phyloP scores from a whole-genome alignment of 495 filamentous ascomycete species.

The Penicillium robsamsonii region DNA sequence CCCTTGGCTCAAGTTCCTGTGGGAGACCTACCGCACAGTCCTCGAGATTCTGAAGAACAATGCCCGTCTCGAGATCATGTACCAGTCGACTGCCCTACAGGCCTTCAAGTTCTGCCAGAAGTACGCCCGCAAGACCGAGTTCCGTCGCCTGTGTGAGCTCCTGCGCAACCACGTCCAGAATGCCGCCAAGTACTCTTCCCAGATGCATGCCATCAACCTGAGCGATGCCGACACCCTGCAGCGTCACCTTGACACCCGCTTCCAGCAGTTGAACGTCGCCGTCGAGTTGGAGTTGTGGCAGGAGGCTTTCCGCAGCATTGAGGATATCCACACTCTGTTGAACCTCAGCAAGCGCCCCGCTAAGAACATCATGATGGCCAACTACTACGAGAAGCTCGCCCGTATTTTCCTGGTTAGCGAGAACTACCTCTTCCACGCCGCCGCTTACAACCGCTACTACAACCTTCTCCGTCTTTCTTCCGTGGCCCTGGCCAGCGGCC shows the following conservation, averaged over 20 bases:
- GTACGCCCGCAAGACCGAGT: conserved; percentile 98
- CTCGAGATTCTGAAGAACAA: conserved; percentile 99
- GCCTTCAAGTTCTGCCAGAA: conserved; percentile 98
- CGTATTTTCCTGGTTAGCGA: conserved; percentile 98
- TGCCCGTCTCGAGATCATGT: conserved; percentile 93
- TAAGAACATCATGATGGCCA: conserved; percentile 99
- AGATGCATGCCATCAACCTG: conserved; percentile 99
- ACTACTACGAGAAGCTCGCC: conserved; percentile 99
- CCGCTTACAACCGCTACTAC: conserved; percentile 95
- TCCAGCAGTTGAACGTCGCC: conserved; percentile 97
- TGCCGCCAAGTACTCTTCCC: conserved; percentile 96
- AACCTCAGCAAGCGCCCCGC: conserved; percentile 97
- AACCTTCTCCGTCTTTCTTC: conserved; percentile 90
- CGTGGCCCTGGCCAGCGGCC: conserved; percentile 77
- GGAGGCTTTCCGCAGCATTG: conserved; percentile 97
- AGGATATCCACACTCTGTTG: conserved; percentile 98
- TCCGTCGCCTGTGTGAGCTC: conserved; percentile 95
- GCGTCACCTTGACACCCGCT: conserved; percentile 94
- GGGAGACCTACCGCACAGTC: conserved; percentile 99
- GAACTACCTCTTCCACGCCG: conserved; percentile 99
- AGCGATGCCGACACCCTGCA: conserved; percentile 97
- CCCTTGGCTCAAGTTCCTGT: conserved; percentile 98
- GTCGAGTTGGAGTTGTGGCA: conserved; percentile 98
- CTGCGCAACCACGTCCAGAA: conserved; percentile 98
- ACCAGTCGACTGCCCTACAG: conserved; percentile 95